phyloP scores from a whole-genome alignment of 225 moss, liverwort and hornwort species.

The Ulota crispa region DNA sequence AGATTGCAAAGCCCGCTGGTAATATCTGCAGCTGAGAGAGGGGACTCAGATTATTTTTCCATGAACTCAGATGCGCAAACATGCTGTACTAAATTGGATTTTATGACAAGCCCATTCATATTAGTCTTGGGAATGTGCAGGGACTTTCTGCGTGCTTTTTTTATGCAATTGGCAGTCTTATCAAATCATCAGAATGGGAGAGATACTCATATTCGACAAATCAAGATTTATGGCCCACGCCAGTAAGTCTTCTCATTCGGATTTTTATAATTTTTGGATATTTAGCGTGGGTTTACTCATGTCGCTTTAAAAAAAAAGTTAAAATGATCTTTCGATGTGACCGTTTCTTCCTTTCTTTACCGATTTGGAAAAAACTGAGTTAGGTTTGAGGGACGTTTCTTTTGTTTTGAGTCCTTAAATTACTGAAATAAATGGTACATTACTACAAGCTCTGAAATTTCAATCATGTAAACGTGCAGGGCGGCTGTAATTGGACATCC shows the following conservation, averaged over 20 bases:
- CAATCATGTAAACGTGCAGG: conserved; percentile 44
- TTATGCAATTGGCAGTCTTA: conserved; percentile 86
- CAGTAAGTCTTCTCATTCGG: conserved; percentile 58
- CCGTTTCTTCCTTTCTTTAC: background rate
- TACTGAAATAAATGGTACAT: background rate
- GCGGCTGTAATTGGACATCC: conserved; percentile 85
- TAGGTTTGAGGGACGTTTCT: background rate
- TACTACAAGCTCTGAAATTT: background rate
- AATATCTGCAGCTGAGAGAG: too few species aligned
- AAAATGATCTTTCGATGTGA: background rate
- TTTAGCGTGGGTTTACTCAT: background rate
- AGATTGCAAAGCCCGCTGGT: too few species aligned
- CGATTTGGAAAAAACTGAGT: background rate
- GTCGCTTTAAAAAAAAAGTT: background rate
- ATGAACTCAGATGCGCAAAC: background rate
- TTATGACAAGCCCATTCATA: background rate
- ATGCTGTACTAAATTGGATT: background rate
- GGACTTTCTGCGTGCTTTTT: conserved; percentile 86
- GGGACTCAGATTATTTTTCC: too few species aligned
- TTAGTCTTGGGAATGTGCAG: conserved; percentile 35
- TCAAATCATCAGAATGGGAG: conserved; percentile 98
- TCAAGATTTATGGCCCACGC: conserved; percentile 85
- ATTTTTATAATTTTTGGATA: background rate
- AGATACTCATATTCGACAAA: conserved; percentile 94
- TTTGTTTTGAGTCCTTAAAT: background rate